Base-by-base conservation (phyloP, 2,329 filamentous ascomycete species). In the Geosmithia morbida region DNA sequence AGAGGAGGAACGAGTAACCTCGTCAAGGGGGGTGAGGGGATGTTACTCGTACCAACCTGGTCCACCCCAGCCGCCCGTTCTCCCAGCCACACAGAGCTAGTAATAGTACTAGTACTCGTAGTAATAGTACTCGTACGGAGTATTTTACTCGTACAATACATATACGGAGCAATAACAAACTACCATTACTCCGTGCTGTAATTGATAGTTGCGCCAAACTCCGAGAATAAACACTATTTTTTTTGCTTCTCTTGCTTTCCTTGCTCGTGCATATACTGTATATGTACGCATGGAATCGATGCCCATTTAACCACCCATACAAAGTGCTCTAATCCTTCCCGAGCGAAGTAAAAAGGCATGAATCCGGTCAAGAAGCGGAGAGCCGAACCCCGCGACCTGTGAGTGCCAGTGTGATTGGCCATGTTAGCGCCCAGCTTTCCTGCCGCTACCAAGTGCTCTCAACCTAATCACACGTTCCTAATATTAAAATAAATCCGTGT, bases 401-500 rank as follows among this genome's bases (percentile, higher is more conserved):
- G 47, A 43, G 44, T 30, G 46, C 46, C 45, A 20, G 50, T 46
- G 44, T 62, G 57, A 64, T 64, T 64, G 61, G 61, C 43, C 51
- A 45, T 53, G 53, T 61, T 62, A 60, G 58, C 61, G 61, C 61
- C 60, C 53, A 52, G 50, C 51, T 55, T 50, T 48, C 53, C 48
- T 50, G 51, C 48, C 52, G 46, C 46, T 46, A 47, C 37, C 49
- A 33, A 48, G 29, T 16, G 33, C 33, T 37, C 11, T 11, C 33
- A 37, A 37, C 14, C 33, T 26, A 46, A 49, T 45, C 22, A 19
- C 29, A 45, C 18, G 18, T 26, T 19, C 33, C 13, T 18, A 45
- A 26, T 26, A 45, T 30, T 19, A 29, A 22, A 19, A 37, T 22
- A 11, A 29, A 16, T 37, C 33, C 43, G n/a, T 29, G 19, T 14